Conservation (phyloP, 2,329 filamentous ascomycete genomes). For the Fusarium buxicola region DNA sequence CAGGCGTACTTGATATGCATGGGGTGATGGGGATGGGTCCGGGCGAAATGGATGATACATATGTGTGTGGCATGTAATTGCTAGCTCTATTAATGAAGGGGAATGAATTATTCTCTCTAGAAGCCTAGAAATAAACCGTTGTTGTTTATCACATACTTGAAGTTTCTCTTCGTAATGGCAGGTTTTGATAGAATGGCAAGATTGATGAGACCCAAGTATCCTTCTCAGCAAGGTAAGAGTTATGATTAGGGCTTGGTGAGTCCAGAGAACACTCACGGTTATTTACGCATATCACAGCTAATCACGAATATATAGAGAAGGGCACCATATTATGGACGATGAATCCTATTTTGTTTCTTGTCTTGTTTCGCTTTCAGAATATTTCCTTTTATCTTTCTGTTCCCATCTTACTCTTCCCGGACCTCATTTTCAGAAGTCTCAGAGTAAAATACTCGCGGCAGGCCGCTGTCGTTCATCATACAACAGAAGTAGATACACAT, state of each 20-base stretch:
- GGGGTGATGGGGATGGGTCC: background rate
- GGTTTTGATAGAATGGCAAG: too few relatives aligned
- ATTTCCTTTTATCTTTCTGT: constrained; percentile 36
- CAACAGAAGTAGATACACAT: constrained; percentile 28
- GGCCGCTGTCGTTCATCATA: constrained; percentile 29
- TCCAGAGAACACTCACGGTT: background rate
- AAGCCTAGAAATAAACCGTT: background rate
- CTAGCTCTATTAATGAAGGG: too few relatives aligned
- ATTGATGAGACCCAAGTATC: too few relatives aligned
- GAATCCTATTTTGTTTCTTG: constrained; percentile 35
- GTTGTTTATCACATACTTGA: background rate
- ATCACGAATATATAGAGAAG: background rate
- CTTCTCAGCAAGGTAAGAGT: too few relatives aligned
- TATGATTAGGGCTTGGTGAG: too few relatives aligned
- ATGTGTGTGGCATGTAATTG: background rate
- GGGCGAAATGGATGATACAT: constrained; percentile 7
- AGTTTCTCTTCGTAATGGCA: background rate
- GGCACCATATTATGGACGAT: constrained; percentile 15
- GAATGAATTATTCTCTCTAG: background rate
- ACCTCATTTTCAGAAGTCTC: constrained; percentile 32
- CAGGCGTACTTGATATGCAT: constrained; percentile 7
- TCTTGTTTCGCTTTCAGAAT: constrained; percentile 32
- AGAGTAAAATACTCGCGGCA: constrained; percentile 17
- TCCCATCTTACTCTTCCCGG: constrained; percentile 18
- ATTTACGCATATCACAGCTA: background rate